These are phyloP conservation scores for Podospora pseudopauciseta DNA, from an alignment of 495 filamentous ascomycete genomes.

Conservation along the genomic window DNA sequence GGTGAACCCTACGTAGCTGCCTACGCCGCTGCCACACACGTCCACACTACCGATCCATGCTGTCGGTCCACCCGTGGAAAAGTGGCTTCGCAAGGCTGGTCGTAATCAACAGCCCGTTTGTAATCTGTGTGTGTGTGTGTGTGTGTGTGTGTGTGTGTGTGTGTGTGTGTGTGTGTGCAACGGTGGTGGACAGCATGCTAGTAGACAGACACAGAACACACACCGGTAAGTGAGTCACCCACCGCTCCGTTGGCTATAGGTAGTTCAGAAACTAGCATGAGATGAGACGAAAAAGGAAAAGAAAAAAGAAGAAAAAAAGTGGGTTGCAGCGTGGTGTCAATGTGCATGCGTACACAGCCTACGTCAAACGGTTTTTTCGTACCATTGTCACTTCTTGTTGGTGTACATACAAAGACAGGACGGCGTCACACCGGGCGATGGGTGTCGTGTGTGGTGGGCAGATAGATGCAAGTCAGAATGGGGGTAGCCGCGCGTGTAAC, in stretches of 20 bases:
- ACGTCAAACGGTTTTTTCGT: not conserved
- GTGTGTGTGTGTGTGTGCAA: too few species aligned
- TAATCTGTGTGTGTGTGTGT: too few species aligned
- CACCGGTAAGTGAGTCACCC: not conserved
- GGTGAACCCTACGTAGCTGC: not conserved
- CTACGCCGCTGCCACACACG: not conserved
- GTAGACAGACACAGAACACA: not conserved
- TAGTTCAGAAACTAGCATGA: too few species aligned
- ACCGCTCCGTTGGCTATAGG: not conserved
- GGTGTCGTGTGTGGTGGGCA: too few species aligned
- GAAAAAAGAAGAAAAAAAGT: not conserved
- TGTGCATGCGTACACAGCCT: not conserved
- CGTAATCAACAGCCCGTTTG: not conserved
- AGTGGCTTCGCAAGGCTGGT: not conserved
- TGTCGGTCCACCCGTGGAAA: not conserved
- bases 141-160: too few species aligned
- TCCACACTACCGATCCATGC: not conserved
- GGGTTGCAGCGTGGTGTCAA: not conserved
- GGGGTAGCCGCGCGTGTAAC: not conserved
- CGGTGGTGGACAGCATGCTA: not conserved
- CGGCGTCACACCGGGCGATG: not conserved
- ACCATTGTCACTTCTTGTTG: not conserved
- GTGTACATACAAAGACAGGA: not conserved
- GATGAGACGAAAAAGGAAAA: not conserved
- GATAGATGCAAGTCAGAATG: not conserved